These are phyloP conservation scores for Seiridium cupressi DNA, from an alignment of 2,329 filamentous ascomycete species.

Conservation along the genomic window DNA sequence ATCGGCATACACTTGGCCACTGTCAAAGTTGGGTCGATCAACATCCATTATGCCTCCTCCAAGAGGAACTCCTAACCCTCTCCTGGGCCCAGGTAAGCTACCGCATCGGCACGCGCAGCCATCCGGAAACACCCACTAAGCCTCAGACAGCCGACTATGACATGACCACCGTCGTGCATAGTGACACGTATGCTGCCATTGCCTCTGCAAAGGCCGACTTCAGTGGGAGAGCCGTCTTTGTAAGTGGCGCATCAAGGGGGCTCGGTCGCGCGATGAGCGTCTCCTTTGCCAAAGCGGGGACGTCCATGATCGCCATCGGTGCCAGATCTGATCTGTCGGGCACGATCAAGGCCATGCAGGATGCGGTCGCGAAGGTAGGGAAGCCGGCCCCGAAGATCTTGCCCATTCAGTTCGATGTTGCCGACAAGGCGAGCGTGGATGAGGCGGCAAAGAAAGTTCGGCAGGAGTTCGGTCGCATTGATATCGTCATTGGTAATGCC, in stretches of 20 bases:
- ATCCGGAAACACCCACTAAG: not conserved
- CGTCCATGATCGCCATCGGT: slow-evolving; percentile 32
- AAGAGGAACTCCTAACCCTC: slow-evolving; percentile 4
- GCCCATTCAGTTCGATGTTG: slow-evolving; percentile 31
- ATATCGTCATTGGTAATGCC: slow-evolving; percentile 3
- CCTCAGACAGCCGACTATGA: slow-evolving; percentile 11
- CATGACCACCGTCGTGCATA: slow-evolving; percentile 26
- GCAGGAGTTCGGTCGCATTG: slow-evolving; percentile 6
- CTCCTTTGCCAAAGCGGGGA: slow-evolving; percentile 33
- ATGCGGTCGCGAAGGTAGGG: slow-evolving; percentile 20
- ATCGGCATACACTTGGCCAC: too few species aligned
- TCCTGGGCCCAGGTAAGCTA: slow-evolving; percentile 7
- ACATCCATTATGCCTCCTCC: slow-evolving; percentile 4
- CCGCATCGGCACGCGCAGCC: not conserved
- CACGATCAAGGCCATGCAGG: slow-evolving; percentile 20
- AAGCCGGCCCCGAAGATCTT: slow-evolving; percentile 26
- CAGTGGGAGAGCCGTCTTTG: slow-evolving; percentile 29
- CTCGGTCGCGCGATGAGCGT: slow-evolving; percentile 29
- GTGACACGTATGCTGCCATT: slow-evolving; percentile 31
- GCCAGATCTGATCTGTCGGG: slow-evolving; percentile 22
- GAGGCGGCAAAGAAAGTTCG: slow-evolving; percentile 5
- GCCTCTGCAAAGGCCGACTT: slow-evolving; percentile 25
- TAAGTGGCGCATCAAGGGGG: slow-evolving; percentile 34
- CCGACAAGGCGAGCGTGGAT: slow-evolving; percentile 28
- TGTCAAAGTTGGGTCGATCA: too few species aligned